Evolutionary conservation across 169 alveolate species (phyloP), one percentile per base, ranked within the genome.

Genomic region (Amoebophrya sp.): DNA sequence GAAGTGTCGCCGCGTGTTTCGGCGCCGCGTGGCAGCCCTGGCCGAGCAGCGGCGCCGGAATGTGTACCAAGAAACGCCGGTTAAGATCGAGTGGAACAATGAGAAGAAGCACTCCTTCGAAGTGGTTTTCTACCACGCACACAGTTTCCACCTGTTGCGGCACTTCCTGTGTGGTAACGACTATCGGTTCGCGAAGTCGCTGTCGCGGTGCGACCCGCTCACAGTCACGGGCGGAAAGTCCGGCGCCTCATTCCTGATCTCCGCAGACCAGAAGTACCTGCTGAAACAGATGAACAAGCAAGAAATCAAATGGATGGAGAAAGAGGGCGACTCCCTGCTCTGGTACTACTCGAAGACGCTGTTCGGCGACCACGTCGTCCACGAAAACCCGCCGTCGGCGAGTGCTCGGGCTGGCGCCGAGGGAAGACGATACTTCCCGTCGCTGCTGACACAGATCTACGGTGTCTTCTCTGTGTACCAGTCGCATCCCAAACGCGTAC

Each of bases 271-370:
- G 7, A 40, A 34, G 50, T 88, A 88, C 23, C 23, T 88, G 40
- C 31, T 88, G 67, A 88, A 88, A 40, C 40, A 40, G 50, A 40
- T 88, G 90, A 88, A 88, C 67, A 42, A 26, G 16, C 48, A 20
- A 38, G 90, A 88, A 42, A 40, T 20, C 67, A 42, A 88, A 20
- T 88, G 41, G 67, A 38, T 88, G 0, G 90, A 88, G 38, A 42
- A 39, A 58, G 34, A 88, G 34, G 90, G 90, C 90, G 90, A 88
- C 67, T 31, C n/a, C 42, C 89, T 88, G 29, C 16, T 88, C 29
- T 88, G 90, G 90, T 88, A 88, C 45, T 40, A 40, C 90, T 23
- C 67, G 5, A 88, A 88, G 41, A 40, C 67, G 39, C 41, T 88
- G 34, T 88, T 88, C 67, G 89, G 31, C 89, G 7, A 87, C 89